Evolutionary conservation across 768 basidiomycete species (phyloP), one percentile per base, ranked within the genome.

Genomic region (Macrolepiota fuliginosa): DNA sequence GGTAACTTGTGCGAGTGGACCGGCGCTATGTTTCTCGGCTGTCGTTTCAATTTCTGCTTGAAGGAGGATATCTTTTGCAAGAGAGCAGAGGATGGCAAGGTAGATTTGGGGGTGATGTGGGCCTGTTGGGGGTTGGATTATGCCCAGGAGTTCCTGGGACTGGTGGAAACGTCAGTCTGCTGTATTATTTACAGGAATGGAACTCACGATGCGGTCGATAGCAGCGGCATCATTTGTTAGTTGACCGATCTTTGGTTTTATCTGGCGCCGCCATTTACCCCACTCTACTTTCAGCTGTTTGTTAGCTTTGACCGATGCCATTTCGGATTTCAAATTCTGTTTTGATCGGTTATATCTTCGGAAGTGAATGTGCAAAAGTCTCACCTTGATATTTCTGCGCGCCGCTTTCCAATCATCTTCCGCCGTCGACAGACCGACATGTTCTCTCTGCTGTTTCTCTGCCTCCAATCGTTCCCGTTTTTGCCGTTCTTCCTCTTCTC

Each of bases 41-140:
- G 90, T 81, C 9, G 96, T 92, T 73, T 98, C 96, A 0, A 88
- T 90, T 76, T 97, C 95, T 17, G 95, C 95, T 76, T 98, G 96
- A 36, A 91, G 81, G 47, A 98, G 81, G 63, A 98, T 88, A 17
- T 87, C 79, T 70, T 98, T 98, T 51, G 93, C 80, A 42, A 98
- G 83, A n/a, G 94, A 90, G 22, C 92, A 95, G 49, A 96, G 83
- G 22, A 90, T 81, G 54, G 93, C 91, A 51, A 80, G 72, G 71
- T 94, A 96, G 56, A 91, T 75, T n/a, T 71, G 65, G 27, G 69
- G 70, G 25, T 73, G 66, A 54, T 74, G 77, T 29, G 71, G 67
- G 6, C 60, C 61, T 4, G 62, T 66, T 4, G 70, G 47, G 1
- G 80, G 78, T 40, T 65, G 65, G 25, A 77, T 64, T 27, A 81